These are phyloP conservation scores for Phoma sp. DNA, from an alignment of 2,329 filamentous ascomycete species.

Conservation along the genomic window DNA sequence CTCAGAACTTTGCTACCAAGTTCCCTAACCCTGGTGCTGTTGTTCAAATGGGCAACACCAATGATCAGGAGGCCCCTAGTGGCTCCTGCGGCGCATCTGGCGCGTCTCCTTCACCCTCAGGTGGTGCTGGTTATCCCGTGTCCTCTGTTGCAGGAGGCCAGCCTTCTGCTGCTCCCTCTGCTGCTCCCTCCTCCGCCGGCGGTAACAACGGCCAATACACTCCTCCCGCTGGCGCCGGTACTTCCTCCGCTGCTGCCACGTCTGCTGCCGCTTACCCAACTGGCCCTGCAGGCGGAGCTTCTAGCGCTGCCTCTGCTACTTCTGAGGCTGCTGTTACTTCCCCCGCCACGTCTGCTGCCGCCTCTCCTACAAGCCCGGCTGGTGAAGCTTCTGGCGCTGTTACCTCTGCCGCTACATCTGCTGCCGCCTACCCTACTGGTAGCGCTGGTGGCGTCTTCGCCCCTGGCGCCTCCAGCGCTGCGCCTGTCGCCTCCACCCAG, in stretches of 20 bases:
- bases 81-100: conserved; percentile 32
- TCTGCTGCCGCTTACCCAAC: conserved; percentile 5
- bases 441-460: conserved; percentile 41
- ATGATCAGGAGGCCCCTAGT: conserved; percentile 25
- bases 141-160: conserved; percentile 24
- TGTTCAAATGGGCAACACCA: conserved; percentile 52
- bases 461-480: conserved; percentile 36
- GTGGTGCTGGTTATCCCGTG: conserved; percentile 14
- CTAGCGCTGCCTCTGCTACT: conserved; percentile 5
- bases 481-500: conserved; percentile 26
- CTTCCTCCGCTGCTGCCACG: conserved; percentile 28
- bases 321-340: neutral
- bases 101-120: conserved; percentile 18
- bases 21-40: conserved; percentile 71
- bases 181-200: conserved; percentile 23
- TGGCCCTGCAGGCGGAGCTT: conserved; percentile 9
- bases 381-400: conserved; percentile 9
- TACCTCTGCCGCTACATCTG: neutral
- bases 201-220: conserved; percentile 16
- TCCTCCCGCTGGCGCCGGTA: conserved; percentile 16
- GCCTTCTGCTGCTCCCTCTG: conserved; percentile 22
- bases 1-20: conserved; percentile 59
- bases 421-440: conserved; percentile 16
- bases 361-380: neutral
- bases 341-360: neutral